Conservation (phyloP, 192 early-diverging fungal genomes). For the Coemansia sp. region DNA sequence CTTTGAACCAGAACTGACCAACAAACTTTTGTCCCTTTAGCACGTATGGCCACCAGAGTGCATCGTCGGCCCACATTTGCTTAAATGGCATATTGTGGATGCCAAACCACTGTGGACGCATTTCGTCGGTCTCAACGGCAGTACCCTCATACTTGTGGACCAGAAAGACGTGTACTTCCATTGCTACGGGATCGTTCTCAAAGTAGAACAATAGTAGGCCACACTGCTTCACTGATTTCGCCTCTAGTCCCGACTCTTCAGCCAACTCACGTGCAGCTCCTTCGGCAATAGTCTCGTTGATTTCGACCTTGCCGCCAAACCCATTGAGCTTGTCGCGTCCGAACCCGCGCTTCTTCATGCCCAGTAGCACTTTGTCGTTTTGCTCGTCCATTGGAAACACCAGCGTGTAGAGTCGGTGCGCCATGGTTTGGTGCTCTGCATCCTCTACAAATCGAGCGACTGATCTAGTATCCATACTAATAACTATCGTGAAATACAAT, state of each 20-base stretch:
- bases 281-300: conserved; percentile 62
- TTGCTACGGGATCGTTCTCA: conserved; percentile 60
- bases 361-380: conserved; percentile 61
- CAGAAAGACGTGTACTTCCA: conserved; percentile 71
- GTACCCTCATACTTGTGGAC: conserved; percentile 52
- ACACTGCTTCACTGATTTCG: conserved; percentile 46
- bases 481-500: background rate
- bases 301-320: conserved; percentile 81
- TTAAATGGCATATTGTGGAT: conserved; percentile 62
- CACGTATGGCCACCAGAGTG: conserved; percentile 65
- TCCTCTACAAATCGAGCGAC: conserved; percentile 41
- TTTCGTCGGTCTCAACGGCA: conserved; percentile 71
- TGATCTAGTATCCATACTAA: conserved; percentile 22
- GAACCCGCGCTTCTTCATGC: conserved; percentile 83
- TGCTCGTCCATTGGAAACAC: conserved; percentile 38
- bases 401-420: conserved; percentile 49
- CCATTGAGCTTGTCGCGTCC: conserved; percentile 71
- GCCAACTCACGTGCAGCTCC: conserved; percentile 68
- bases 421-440: conserved; percentile 19
- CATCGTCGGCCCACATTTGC: conserved; percentile 76
- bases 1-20: conserved; percentile 58
- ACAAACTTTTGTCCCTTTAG: conserved; percentile 49
- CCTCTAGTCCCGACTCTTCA: conserved; percentile 61
- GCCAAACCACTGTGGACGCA: conserved; percentile 73
- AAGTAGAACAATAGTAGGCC: conserved; percentile 70